Base-by-base conservation (phyloP, 2,329 filamentous ascomycete genomes). In the Xylariaceae sp. region DNA sequence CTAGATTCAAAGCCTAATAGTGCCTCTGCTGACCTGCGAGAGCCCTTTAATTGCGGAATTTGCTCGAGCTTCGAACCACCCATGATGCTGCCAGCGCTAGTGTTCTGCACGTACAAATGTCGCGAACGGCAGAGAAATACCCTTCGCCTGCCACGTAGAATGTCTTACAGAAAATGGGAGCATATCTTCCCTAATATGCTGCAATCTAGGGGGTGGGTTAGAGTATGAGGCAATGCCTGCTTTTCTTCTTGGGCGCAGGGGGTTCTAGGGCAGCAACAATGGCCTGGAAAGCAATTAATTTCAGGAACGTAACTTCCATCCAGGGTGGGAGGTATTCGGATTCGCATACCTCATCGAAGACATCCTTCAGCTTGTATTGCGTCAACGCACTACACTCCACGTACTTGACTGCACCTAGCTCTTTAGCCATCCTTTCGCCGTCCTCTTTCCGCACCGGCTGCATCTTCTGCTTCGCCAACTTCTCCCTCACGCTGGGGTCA, bases 311-410 rank as follows among this genome's bases (percentile, higher is more conserved):
- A 17, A 14, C 24, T 7, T 31, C 14, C 13, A 26, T 19, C 27
- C 24, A 13, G 15, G 27, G 9, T 9, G 8, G 12, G 23, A 34
- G 9, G 27, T 13, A 11, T 4, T 8, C 16, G 13, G 23, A 23
- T 32, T 34, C 24, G 60, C 76, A 54, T 76, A 95, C 89, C 85
- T 97, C 92, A 59, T 98, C 92, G 67, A 98, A 98, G 13, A 98
- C 92, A 61, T 97, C 92, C 75, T 98, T 98, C 51, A 98, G 71
- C 70, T 96, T 96, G 71, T 89, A 96, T 71, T 98, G 92, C 47
- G 92, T 97, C 64, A 98, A 70, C 41, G 92, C 92, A 61, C 89
- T 96, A 72, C 92, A 98, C 70, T 98, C 92, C 50, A 97, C 92
- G 57, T 98, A 98, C 73, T 96, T 97, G 56, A 98, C 88, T 4